Evolutionary conservation across 2,329 filamentous ascomycete species (phyloP), one percentile per base, ranked within the genome.

Genomic region (Huntiella moniliformis): DNA sequence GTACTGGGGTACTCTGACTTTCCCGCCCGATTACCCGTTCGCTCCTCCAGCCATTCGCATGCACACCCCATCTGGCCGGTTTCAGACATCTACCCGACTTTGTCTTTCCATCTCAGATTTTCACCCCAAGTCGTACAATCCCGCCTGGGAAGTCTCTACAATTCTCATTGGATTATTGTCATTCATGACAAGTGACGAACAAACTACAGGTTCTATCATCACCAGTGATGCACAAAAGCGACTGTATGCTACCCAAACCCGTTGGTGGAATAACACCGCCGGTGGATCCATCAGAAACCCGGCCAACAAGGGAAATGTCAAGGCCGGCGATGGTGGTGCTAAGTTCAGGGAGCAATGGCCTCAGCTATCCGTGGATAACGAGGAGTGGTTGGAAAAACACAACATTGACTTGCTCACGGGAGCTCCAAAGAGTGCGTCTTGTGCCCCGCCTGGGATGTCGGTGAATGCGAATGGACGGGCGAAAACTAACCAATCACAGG

Each of bases 171-270:
- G 91, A 7, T 73, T 98, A 22, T 68, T 96, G 51, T 92, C 82
- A 35, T 98, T 98, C 63, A 98, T 98, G 91, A 96, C 88, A 2
- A 85, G 83, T 53, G 88, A 98, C 58, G 91, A 98, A 66, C 95
- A 96, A 82, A 98, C 91, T 0, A 96, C 91, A 0, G 91, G 91
- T 2, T 87, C 80, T 28, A 75, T 98, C 28, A 79, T 79, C 4
- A 83, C 79, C 13, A 80, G 75, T 0, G 74, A 83, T 42, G 67
- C 73, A 3, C 87, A 96, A 66, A 75, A 88, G 51, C 80, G 76
- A 59, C 73, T 79, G 55, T 75, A 86, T 42, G 86, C 91, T 0
- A 70, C 72, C 17, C 73, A 82, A 51, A 83, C 84, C 12, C 70
- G 83, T 46, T 98, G 91, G 91, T 96, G 87, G 87, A 98, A 98